phyloP scores from a whole-genome alignment of 768 basidiomycete genomes.

The Pulveroboletus sp. region DNA sequence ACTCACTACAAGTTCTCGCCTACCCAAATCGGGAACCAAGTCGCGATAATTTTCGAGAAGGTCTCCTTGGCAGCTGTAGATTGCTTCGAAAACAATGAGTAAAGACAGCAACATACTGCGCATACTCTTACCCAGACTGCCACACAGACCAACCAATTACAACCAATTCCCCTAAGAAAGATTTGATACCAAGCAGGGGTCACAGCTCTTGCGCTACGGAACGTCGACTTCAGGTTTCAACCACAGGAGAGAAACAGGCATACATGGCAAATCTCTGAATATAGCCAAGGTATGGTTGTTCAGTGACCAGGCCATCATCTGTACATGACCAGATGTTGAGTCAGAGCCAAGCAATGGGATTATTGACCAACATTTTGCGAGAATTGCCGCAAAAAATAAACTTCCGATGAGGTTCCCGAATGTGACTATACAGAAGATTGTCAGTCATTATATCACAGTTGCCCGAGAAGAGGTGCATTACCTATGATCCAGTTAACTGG shows the following conservation, averaged over 20 bases:
- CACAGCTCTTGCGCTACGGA: slow-evolving; percentile 53
- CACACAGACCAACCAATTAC: slow-evolving; percentile 74
- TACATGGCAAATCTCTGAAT: slow-evolving; percentile 58
- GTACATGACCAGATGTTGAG: background rate
- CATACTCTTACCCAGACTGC: slow-evolving; percentile 62
- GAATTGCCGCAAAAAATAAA: slow-evolving; percentile 65
- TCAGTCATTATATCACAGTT: background rate
- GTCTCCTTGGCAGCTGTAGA: slow-evolving; percentile 65
- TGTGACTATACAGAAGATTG: slow-evolving; percentile 42
- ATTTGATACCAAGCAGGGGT: slow-evolving; percentile 72
- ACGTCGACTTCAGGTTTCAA: background rate
- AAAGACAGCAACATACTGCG: background rate
- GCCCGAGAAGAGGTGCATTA: slow-evolving; percentile 24
- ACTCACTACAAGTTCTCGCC: slow-evolving; percentile 5
- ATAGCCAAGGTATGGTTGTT: slow-evolving; percentile 54
- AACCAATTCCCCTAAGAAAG: slow-evolving; percentile 70
- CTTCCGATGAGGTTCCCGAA: slow-evolving; percentile 71
- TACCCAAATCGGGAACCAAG: slow-evolving; percentile 79
- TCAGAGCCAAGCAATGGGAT: background rate
- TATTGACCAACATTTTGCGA: slow-evolving; percentile 55
- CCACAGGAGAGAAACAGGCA: slow-evolving; percentile 15
- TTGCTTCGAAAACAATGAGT: slow-evolving; percentile 46
- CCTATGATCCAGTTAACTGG: slow-evolving; percentile 69
- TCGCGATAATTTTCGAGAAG: slow-evolving; percentile 63
- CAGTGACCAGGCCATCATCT: slow-evolving; percentile 62